A percentile compares a stretch with the other conserved stretches of the same genome.
Conservation (phyloP, 768 basidiomycete species). For the Mycena chlorophos region DNA sequence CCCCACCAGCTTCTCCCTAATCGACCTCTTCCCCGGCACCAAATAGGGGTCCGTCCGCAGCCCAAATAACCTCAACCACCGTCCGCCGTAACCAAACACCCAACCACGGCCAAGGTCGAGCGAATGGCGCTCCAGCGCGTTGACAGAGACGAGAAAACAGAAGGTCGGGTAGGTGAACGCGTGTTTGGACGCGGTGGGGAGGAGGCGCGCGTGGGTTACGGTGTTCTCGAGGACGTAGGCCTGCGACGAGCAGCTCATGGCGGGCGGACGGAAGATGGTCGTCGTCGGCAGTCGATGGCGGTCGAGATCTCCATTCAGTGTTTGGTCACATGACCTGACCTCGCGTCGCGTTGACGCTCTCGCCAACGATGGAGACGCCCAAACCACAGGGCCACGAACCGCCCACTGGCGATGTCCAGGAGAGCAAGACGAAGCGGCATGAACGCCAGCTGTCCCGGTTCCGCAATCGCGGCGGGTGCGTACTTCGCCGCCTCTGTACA, state of each 20-base stretch:
- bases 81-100: conserved; percentile 56
- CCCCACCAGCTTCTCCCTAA: conserved; percentile 42
- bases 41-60: conserved; percentile 50
- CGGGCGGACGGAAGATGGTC: conserved; percentile 3
- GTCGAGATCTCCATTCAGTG: conserved; percentile 1
- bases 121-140: conserved; percentile 46
- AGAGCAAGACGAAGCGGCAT: conserved; percentile 60
- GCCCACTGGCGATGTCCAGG: conserved; percentile 49
- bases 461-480: conserved; percentile 67
- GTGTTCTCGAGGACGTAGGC: conserved; percentile 53
- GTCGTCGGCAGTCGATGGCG: neutral
- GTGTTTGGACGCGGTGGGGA: conserved; percentile 49
- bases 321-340: neutral
- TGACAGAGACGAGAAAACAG: conserved; percentile 55
- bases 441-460: conserved; percentile 67
- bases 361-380: conserved; percentile 4
- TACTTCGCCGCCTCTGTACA: conserved; percentile 2
- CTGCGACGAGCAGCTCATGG: conserved; percentile 27
- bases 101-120: conserved; percentile 51
- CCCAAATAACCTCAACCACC: conserved; percentile 45
- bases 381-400: conserved; percentile 2
- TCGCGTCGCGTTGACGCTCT: neutral
- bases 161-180: conserved; percentile 63
- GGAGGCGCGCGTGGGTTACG: conserved; percentile 53
- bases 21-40: conserved; percentile 28